Evolutionary conservation across 257 asterid genomes (phyloP).

Genomic region (Solanum peruvianum): DNA sequence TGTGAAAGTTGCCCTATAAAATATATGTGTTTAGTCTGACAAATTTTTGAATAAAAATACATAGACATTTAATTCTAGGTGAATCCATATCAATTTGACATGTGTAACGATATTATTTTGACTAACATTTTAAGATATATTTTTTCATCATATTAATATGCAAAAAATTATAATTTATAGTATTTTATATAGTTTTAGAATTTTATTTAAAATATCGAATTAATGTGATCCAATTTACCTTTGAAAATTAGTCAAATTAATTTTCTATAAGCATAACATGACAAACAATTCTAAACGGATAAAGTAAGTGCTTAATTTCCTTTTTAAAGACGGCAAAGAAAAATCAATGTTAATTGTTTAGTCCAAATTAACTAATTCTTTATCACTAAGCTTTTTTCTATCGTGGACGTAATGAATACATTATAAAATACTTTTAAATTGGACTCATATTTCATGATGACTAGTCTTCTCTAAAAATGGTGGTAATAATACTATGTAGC

Average conservation of each 20-base stretch:
- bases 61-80: not conserved
- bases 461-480: not conserved
- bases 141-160: no score
- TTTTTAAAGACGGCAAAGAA: not conserved
- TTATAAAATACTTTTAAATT: not conserved
- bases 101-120: not conserved
- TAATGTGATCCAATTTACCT: no score
- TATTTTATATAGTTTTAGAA: no score
- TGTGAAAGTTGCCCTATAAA: no score
- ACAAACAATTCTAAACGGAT: accelerated
- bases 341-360: not conserved
- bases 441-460: not conserved
- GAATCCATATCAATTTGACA: not conserved
- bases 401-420: not conserved
- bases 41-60: not conserved
- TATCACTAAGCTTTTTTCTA: not conserved
- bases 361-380: not conserved
- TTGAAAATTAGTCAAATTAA: no score
- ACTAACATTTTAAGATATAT: no score
- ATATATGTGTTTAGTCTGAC: not conserved
- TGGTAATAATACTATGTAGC: not conserved
- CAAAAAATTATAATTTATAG: no score
- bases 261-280: accelerated
- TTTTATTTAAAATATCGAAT: no score
- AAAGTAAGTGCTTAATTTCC: no score